phyloP scores from a whole-genome alignment of 2,329 filamentous ascomycete genomes.

The Neofusicoccum laricinum region DNA sequence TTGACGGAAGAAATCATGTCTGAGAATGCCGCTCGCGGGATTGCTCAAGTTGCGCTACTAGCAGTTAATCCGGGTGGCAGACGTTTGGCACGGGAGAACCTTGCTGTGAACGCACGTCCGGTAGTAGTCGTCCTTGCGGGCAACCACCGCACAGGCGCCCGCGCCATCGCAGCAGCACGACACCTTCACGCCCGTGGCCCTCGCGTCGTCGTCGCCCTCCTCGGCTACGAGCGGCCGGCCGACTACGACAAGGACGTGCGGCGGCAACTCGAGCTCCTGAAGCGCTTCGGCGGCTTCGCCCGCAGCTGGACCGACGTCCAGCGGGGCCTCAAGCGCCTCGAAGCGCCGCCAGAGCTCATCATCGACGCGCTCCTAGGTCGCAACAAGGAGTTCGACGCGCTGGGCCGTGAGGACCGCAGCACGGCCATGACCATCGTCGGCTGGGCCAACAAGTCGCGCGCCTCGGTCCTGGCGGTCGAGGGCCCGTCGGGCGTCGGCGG shows the following conservation, averaged over 20 bases:
- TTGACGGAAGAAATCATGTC: conserved; percentile 86
- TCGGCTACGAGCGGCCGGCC: conserved; percentile 78
- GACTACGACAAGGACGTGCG: conserved; percentile 77
- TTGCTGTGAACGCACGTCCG: conserved; percentile 44
- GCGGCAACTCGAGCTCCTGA: conserved; percentile 79
- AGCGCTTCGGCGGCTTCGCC: conserved; percentile 76
- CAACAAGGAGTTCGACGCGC: conserved; percentile 83
- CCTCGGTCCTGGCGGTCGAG: conserved; percentile 82
- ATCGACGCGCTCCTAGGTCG: conserved; percentile 86
- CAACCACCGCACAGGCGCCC: conserved; percentile 86
- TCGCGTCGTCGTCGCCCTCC: conserved; percentile 77
- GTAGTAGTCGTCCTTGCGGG: conserved; percentile 80
- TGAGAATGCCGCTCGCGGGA: conserved; percentile 84
- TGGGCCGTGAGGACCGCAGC: conserved; percentile 77
- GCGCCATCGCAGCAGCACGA: conserved; percentile 79
- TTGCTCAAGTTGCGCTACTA: conserved; percentile 76
- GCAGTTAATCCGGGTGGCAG: conserved; percentile 61
- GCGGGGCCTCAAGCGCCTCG: conserved; percentile 51
- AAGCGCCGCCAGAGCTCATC: conserved; percentile 71
- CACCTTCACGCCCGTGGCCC: conserved; percentile 82
- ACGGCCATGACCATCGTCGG: conserved; percentile 86
- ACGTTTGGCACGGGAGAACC: conserved; percentile 48
- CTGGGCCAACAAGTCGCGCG: conserved; percentile 87
- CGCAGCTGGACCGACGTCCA: conserved; percentile 59
- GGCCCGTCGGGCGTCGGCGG: conserved; percentile 86